Evolutionary conservation across 164 flowering plant genomes (phyloP).

Genomic region (Dillenia suffruticosa): DNA sequence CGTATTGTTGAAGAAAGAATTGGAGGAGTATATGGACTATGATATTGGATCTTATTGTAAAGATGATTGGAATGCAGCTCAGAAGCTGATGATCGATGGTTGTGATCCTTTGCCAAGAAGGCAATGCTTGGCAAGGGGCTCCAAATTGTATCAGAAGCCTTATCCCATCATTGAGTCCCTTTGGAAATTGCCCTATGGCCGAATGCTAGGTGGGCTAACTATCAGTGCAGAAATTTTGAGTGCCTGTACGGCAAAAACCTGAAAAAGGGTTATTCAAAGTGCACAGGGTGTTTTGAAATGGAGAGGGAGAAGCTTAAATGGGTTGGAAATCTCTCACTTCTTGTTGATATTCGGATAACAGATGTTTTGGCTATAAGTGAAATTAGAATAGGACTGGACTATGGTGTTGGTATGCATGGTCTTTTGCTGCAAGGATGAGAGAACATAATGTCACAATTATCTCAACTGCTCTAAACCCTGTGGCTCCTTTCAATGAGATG

Average conservation of each 20-base stretch:
- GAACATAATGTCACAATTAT: slow-evolving; percentile 73
- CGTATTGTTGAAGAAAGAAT: slow-evolving; percentile 64
- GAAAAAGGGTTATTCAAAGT: slow-evolving; percentile 60
- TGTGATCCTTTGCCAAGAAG: slow-evolving; percentile 91
- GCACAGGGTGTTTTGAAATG: slow-evolving; percentile 87
- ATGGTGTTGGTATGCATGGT: slow-evolving; percentile 75
- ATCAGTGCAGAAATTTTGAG: slow-evolving; percentile 65
- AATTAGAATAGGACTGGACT: slow-evolving; percentile 77
- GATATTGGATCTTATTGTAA: slow-evolving; percentile 88
- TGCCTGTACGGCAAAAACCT: slow-evolving; percentile 71
- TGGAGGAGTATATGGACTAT: slow-evolving; percentile 89
- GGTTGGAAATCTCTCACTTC: slow-evolving; percentile 52
- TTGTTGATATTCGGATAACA: slow-evolving; percentile 47
- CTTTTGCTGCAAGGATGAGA: slow-evolving; percentile 91
- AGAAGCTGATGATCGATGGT: slow-evolving; percentile 82
- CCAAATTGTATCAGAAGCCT: slow-evolving; percentile 71
- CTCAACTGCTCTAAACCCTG: slow-evolving; percentile 81
- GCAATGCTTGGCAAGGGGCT: slow-evolving; percentile 77
- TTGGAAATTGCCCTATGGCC: slow-evolving; percentile 71
- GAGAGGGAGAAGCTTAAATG: slow-evolving; percentile 80
- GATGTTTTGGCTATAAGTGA: slow-evolving; percentile 71
- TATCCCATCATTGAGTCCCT: slow-evolving; percentile 74
- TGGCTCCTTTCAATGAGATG: slow-evolving; percentile 89
- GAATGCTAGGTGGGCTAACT: slow-evolving; percentile 78
- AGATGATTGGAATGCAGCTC: slow-evolving; percentile 85